A percentile compares a stretch with the other conserved stretches of the same genome.
phyloP scores from a whole-genome alignment of 495 filamentous ascomycete genomes.

The Penicillium flavigenum region DNA sequence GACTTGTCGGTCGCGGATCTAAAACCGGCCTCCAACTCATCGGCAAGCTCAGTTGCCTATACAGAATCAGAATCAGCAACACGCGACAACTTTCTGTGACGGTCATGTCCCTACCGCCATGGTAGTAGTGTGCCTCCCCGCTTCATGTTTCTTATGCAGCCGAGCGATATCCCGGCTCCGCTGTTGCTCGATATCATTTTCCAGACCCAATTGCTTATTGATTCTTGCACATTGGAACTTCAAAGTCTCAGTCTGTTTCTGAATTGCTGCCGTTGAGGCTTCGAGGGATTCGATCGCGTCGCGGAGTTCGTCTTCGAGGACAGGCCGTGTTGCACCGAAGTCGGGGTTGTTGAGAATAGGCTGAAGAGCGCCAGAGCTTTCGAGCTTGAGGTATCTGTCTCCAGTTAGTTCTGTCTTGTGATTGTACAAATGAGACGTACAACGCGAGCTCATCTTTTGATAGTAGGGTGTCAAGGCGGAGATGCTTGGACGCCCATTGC shows the following conservation, averaged over 20 bases:
- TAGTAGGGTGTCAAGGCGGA: slow-evolving; percentile 37
- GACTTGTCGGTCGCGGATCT: slow-evolving; percentile 35
- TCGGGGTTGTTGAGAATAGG: slow-evolving; percentile 29
- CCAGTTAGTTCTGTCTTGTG: slow-evolving; percentile 7
- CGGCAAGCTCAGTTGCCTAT: slow-evolving; percentile 37
- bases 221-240: slow-evolving; percentile 34
- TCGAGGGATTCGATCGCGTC: slow-evolving; percentile 38
- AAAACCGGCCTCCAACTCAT: slow-evolving; percentile 34
- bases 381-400: slow-evolving; percentile 36
- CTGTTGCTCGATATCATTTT: slow-evolving; percentile 26
- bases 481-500: slow-evolving; percentile 38
- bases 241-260: slow-evolving; percentile 36
- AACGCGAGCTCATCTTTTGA: slow-evolving; percentile 43
- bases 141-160: slow-evolving; percentile 41
- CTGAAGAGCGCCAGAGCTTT: slow-evolving; percentile 31
- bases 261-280: slow-evolving; percentile 36
- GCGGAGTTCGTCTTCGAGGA: slow-evolving; percentile 43
- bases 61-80: slow-evolving; percentile 18
- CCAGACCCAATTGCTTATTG: slow-evolving; percentile 27
- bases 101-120: slow-evolving; percentile 31
- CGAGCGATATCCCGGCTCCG: slow-evolving; percentile 30
- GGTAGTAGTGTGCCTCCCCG: slow-evolving; percentile 35
- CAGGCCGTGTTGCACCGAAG: slow-evolving; percentile 34
- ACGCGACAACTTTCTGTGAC: background rate
- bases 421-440: slow-evolving; percentile 23